Percentiles rank a stretch among this genome's conserved stretches.
phyloP scores from a whole-genome alignment of 2,329 filamentous ascomycete species.

The Penicillium corylophilum region DNA sequence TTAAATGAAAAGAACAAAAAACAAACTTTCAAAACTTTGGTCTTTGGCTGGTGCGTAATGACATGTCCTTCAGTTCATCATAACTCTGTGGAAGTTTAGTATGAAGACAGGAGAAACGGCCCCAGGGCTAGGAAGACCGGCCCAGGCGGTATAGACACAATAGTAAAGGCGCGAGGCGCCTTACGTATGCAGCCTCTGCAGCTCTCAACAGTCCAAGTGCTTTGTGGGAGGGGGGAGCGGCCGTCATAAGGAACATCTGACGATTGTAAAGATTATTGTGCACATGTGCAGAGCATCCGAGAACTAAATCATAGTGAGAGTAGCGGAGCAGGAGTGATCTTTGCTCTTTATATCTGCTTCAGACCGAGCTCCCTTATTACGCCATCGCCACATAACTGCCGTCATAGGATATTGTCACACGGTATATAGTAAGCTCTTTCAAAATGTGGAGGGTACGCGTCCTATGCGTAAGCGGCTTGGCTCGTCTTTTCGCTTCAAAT shows the following conservation, averaged over 20 bases:
- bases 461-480: too few species aligned
- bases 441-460: not conserved
- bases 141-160: too few species aligned
- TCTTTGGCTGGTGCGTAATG: not conserved
- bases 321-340: not conserved
- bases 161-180: too few species aligned
- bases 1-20: constrained; percentile 19
- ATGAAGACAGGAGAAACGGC: too few species aligned
- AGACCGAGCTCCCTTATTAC: constrained; percentile 6
- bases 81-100: too few species aligned
- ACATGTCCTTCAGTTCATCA: too few species aligned
- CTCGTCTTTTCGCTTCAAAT: not conserved
- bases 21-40: constrained; percentile 8
- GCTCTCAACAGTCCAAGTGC: too few species aligned
- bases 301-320: not conserved
- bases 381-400: constrained; percentile 9
- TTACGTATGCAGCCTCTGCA: too few species aligned
- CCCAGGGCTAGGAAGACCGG: too few species aligned
- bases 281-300: not conserved
- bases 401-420: constrained; percentile 5
- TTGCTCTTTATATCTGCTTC: not conserved
- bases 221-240: too few species aligned
- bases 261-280: too few species aligned
- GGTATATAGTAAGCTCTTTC: not conserved
- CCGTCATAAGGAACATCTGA: too few species aligned